Evolutionary conservation across 2,329 filamentous ascomycete species (phyloP).

Genomic region (Blastomyces emzantsi): DNA sequence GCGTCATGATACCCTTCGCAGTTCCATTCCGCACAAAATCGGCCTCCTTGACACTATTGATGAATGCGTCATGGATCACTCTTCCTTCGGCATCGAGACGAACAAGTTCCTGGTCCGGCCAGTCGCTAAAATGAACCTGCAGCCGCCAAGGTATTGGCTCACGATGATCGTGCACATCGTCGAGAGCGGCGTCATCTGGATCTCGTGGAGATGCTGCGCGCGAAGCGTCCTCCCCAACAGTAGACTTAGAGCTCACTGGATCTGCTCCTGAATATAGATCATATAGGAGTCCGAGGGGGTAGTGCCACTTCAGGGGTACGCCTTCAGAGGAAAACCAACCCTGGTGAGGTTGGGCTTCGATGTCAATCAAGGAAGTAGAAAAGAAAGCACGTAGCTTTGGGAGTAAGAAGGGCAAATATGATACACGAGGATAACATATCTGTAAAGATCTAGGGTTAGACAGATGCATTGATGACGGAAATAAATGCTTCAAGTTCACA

Average conservation of each 20-base stretch:
- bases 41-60: conserved; percentile 66
- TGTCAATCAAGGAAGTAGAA: conserved; percentile 47
- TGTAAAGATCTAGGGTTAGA: conserved; percentile 22
- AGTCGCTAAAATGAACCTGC: conserved; percentile 52
- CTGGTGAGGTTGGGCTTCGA: conserved; percentile 42
- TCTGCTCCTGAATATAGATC: conserved; percentile 57
- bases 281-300: conserved; percentile 59
- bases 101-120: conserved; percentile 50
- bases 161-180: background rate
- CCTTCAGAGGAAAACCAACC: conserved; percentile 60
- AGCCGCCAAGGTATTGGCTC: conserved; percentile 52
- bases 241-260: conserved; percentile 27
- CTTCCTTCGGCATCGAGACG: conserved; percentile 47
- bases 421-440: conserved; percentile 56
- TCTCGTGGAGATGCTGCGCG: conserved; percentile 12
- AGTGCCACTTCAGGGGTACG: conserved; percentile 63
- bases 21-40: conserved; percentile 84
- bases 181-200: background rate
- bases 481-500: background rate
- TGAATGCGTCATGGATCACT: conserved; percentile 55
- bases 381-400: conserved; percentile 57
- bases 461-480: conserved; percentile 1
- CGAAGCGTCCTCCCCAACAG: conserved; percentile 12
- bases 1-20: conserved; percentile 79
- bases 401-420: conserved; percentile 59